These are phyloP conservation scores for Domatiomyces globalis DNA, from an alignment of 2,329 filamentous ascomycete species.

Conservation along the genomic window DNA sequence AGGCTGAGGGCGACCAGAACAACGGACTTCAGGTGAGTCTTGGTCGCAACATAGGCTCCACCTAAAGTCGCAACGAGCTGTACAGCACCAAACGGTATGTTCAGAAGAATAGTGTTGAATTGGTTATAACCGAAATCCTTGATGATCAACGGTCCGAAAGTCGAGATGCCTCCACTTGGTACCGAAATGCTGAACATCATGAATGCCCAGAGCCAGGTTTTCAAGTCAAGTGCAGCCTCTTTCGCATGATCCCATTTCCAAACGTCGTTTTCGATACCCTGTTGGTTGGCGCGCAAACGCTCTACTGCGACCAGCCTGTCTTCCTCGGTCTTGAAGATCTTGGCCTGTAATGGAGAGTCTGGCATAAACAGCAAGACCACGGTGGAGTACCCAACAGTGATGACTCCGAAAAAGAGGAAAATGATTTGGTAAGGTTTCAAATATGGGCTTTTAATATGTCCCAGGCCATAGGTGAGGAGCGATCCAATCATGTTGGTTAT, in stretches of 20 bases:
- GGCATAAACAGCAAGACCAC: conserved; percentile 45
- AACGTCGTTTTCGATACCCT: conserved; percentile 27
- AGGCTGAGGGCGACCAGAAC: conserved; percentile 42
- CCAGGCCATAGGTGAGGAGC: conserved; percentile 39
- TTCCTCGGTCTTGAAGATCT: conserved; percentile 36
- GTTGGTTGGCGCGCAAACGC: conserved; percentile 38
- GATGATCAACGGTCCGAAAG: conserved; percentile 16
- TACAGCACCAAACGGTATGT: conserved; percentile 25
- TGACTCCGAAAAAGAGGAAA: conserved; percentile 35
- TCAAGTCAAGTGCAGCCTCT: conserved; percentile 43
- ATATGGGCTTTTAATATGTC: conserved; percentile 32
- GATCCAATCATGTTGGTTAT: conserved; percentile 42
- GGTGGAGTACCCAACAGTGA: conserved; percentile 39
- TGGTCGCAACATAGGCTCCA: conserved; percentile 41
- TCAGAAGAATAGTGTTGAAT: conserved; percentile 16
- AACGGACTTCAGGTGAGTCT: conserved; percentile 41
- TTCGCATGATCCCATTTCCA: conserved; percentile 41
- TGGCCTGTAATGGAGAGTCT: conserved; percentile 47
- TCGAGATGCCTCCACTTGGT: conserved; percentile 11
- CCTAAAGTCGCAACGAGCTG: conserved; percentile 47
- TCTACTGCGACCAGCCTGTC: conserved; percentile 48
- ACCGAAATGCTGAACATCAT: conserved; percentile 40
- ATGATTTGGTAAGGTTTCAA: conserved; percentile 39
- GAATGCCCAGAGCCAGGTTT: conserved; percentile 47
- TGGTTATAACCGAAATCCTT: conserved; percentile 14